A percentile compares a stretch with the other conserved stretches of the same genome.
These are phyloP conservation scores for Lactifluus subvellereus DNA, from an alignment of 768 basidiomycete genomes.

Conservation along the genomic window DNA sequence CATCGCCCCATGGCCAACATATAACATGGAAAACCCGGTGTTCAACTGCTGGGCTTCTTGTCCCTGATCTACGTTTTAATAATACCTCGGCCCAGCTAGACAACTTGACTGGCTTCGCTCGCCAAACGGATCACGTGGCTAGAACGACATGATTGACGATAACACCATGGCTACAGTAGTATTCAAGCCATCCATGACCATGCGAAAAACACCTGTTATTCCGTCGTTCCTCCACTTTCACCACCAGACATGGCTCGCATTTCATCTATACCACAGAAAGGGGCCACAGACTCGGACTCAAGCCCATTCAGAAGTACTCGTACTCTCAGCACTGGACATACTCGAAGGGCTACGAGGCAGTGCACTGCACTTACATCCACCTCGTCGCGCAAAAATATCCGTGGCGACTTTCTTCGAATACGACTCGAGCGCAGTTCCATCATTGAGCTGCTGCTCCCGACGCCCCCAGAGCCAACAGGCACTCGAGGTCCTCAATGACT, in stretches of 20 bases:
- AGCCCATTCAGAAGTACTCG: not conserved
- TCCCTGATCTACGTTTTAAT: too few species aligned
- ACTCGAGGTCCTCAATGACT: not conserved
- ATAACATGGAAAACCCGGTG: too few species aligned
- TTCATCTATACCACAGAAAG: not conserved
- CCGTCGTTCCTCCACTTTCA: not conserved
- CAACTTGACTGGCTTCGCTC: too few species aligned
- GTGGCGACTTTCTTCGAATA: not conserved
- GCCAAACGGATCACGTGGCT: too few species aligned
- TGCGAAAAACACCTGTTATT: not conserved
- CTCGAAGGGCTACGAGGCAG: constrained; percentile 1
- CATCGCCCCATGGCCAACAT: too few species aligned
- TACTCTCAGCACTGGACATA: not conserved
- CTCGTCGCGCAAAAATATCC: not conserved
- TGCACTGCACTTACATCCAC: not conserved
- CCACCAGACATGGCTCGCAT: constrained; percentile 5
- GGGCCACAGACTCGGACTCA: not conserved
- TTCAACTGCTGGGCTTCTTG: too few species aligned
- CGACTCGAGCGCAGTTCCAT: constrained; percentile 1
- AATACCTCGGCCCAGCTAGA: too few species aligned
- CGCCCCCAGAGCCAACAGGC: not conserved
- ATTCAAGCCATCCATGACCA: too few species aligned
- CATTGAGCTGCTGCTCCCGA: not conserved
- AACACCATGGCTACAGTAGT: too few species aligned
- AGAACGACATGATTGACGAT: too few species aligned